Percentiles rank a stretch among this genome's conserved stretches.
Conservation (phyloP, 75 land plant species). For the Pinus albicaulis region DNA sequence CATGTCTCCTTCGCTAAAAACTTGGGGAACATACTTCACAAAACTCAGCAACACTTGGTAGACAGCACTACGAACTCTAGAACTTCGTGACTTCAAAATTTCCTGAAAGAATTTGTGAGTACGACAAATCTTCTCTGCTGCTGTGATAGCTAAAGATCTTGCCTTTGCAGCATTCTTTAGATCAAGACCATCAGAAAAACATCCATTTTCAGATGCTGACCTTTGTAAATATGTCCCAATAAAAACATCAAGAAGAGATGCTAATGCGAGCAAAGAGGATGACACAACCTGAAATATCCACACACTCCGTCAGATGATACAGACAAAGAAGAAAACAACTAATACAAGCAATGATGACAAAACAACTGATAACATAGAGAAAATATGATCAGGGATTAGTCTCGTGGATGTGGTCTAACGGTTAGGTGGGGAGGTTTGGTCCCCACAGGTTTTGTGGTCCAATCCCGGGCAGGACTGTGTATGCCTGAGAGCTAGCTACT, state of each 20-base stretch:
- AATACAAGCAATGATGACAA: slow-evolving; percentile 7
- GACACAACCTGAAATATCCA: slow-evolving; percentile 59
- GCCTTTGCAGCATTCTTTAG: slow-evolving; percentile 55
- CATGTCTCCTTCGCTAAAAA: slow-evolving; percentile 51
- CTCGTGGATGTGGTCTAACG: too few species aligned
- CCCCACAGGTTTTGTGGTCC: too few species aligned
- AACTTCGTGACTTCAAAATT: slow-evolving; percentile 62
- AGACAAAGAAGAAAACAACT: background rate
- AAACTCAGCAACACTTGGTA: slow-evolving; percentile 63
- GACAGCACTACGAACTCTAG: slow-evolving; percentile 76
- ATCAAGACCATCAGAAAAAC: slow-evolving; percentile 17
- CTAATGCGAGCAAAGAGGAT: slow-evolving; percentile 81
- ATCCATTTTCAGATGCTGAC: slow-evolving; percentile 28
- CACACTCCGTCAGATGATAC: background rate
- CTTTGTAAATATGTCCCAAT: slow-evolving; percentile 23
- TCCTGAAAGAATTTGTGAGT: slow-evolving; percentile 64
- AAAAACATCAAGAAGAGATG: slow-evolving; percentile 74
- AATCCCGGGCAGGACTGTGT: background rate
- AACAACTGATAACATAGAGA: background rate
- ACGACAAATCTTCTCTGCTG: slow-evolving; percentile 53
- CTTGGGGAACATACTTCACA: slow-evolving; percentile 68
- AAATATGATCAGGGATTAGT: too few species aligned
- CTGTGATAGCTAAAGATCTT: slow-evolving; percentile 36
- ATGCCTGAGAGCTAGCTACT: background rate
- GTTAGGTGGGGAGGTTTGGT: too few species aligned